These are phyloP conservation scores for Apiospora kogelbergensis DNA, from an alignment of 2,329 filamentous ascomycete genomes.

Conservation along the genomic window DNA sequence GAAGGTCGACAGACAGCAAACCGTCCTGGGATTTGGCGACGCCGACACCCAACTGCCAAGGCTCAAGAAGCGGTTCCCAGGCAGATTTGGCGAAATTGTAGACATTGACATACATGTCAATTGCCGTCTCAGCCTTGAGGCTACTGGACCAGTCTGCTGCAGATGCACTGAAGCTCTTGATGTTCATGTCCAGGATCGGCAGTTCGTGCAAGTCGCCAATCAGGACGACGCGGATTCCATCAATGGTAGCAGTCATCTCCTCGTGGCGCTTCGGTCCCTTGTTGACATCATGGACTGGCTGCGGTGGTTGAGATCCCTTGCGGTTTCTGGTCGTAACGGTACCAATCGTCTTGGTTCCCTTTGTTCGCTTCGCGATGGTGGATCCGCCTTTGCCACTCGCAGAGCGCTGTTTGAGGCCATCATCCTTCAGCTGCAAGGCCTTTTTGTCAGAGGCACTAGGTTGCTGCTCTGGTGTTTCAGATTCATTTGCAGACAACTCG, in stretches of 20 bases:
- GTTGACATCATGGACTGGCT: conserved; percentile 32
- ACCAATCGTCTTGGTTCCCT: conserved; percentile 35
- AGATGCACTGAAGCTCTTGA: conserved; percentile 83
- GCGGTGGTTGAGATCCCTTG: conserved; percentile 23
- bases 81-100: conserved; percentile 99
- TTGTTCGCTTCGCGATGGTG: conserved; percentile 45
- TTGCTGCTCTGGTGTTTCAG: conserved; percentile 40
- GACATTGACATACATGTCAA: conserved; percentile 93
- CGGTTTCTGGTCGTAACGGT: conserved; percentile 28
- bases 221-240: conserved; percentile 86
- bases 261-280: conserved; percentile 51
- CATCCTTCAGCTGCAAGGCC: conserved; percentile 50
- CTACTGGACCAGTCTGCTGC: conserved; percentile 90
- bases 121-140: conserved; percentile 82
- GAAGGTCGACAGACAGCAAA: conserved; percentile 77
- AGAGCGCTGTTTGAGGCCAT: conserved; percentile 54
- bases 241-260: conserved; percentile 80
- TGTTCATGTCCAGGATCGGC: conserved; percentile 88
- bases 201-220: conserved; percentile 96
- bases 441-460: conserved; percentile 51
- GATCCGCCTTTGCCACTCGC: conserved; percentile 55
- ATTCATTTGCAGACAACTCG: conserved; percentile 72
- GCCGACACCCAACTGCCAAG: conserved; percentile 92
- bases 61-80: conserved; percentile 95
- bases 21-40: conserved; percentile 77